A percentile compares a stretch with the other conserved stretches of the same genome.
Evolutionary conservation across 257 asterid genomes (phyloP).

Genomic region (Perilla frutescens): DNA sequence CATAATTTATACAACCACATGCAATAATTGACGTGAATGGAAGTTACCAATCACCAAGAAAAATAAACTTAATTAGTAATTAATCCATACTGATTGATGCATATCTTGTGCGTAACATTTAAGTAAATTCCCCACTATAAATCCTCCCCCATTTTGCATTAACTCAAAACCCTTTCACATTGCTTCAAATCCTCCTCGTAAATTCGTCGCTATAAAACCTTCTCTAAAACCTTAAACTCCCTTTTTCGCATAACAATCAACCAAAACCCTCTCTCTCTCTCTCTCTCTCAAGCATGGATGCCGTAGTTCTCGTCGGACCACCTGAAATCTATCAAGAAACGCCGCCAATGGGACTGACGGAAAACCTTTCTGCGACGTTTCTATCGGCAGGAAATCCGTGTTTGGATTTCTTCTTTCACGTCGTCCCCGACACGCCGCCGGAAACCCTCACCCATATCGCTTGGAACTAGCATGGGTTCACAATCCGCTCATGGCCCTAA

Average conservation of each 20-base stretch:
- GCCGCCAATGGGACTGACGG: constrained; percentile 45
- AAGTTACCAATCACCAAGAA: no score
- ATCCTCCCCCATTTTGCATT: neutral
- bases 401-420: constrained; percentile 12
- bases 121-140: neutral
- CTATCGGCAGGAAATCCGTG: neutral
- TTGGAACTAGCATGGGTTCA: constrained; percentile 20
- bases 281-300: neutral
- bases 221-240: no score
- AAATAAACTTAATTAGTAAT: no score
- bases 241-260: no score
- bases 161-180: no score
- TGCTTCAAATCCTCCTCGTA: no score
- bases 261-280: neutral
- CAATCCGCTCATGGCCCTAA: constrained; percentile 41
- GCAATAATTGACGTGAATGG: no score
- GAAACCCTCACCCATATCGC: neutral
- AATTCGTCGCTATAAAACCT: no score
- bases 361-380: constrained; percentile 25
- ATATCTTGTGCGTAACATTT: neutral
- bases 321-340: neutral
- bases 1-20: no score
- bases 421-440: constrained; percentile 23
- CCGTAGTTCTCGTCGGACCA: neutral
- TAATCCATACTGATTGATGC: no score